Conservation (phyloP, 176 grass and related monocot species). For the Triticum timopheevii region DNA sequence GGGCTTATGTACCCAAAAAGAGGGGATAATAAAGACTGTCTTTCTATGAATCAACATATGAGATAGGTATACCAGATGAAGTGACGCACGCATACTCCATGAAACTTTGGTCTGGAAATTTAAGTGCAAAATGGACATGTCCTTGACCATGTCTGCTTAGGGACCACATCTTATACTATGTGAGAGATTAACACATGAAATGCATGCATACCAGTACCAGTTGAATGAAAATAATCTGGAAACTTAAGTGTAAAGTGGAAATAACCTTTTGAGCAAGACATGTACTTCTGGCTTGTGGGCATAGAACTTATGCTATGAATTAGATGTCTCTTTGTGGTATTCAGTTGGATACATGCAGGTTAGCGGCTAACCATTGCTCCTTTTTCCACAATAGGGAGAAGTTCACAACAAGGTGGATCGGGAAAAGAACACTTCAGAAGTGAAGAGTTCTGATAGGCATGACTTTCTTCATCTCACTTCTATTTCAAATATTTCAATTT, state of each 20-base stretch:
- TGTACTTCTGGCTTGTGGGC: neutral
- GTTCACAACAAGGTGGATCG: neutral
- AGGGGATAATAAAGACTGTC: neutral
- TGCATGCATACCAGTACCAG: neutral
- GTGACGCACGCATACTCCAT: neutral
- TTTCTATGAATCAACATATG: conserved; percentile 3
- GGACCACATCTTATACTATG: conserved; percentile 13
- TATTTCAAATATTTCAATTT: conserved; percentile 27
- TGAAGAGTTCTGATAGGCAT: conserved; percentile 44
- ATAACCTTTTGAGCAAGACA: neutral
- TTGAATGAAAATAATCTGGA: neutral
- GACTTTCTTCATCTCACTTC: conserved; percentile 21
- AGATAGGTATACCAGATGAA: neutral
- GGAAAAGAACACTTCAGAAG: conserved; percentile 17
- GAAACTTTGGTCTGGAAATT: neutral
- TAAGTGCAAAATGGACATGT: neutral
- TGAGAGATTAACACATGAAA: conserved; percentile 22
- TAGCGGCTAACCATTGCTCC: neutral
- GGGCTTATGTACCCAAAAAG: neutral
- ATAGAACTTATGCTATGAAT: conserved; percentile 10
- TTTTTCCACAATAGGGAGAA: conserved; percentile 28
- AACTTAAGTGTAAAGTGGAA: neutral
- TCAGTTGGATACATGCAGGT: neutral
- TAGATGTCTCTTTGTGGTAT: neutral
- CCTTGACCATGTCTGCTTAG: conserved; percentile 23